Base-by-base conservation (phyloP, 371 early-diverging fungal species). In the Mucor ambiguus region DNA sequence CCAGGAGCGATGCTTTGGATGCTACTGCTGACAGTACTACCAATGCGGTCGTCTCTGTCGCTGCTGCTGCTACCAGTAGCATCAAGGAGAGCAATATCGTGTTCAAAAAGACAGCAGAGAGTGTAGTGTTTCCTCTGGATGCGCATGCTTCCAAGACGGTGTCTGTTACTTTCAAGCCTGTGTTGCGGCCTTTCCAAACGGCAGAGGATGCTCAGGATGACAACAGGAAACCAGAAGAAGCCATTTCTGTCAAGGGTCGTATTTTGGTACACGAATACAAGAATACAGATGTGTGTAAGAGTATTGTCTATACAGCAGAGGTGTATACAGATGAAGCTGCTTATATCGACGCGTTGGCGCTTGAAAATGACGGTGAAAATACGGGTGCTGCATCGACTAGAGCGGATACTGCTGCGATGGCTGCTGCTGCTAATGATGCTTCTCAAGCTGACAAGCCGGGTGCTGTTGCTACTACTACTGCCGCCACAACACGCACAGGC, bases 221-320 rank as follows among this genome's bases (percentile, higher is more conserved):
- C 24, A 37, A 4, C 58, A 41, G 11, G 46, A 22, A 46, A 22
- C 44, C 44, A 57, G 32, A 16, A 10, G 41, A 20, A 14, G 54
- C 65, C 18, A 64, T 57, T 12, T 64, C 46, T 33, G 71, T 85
- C 7, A 74, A 77, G 48, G 90, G 91, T 3, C 84, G 83, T 82
- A 71, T 94, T 33, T 81, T 86, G 48, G 93, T 94, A 5, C 94
- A 96, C 66, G 96, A 97, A 71, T 91, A 91, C 69, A 94, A 93
- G 72, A 96, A 97, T 76, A 91, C 92, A 10, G 97, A 96, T 83
- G 87, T 90, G 28, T 88, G 90, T 72, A 94, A 94, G 62, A 79
- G 86, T 18, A 89, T 97, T 28, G 67, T 78, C 4, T 91, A 90
- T 56, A 74, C 71, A 14, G 86, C 87, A 16, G 58, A 69, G n/a